These are phyloP conservation scores for Fusarium sp. DNA, from an alignment of 2,329 filamentous ascomycete genomes.

Conservation along the genomic window DNA sequence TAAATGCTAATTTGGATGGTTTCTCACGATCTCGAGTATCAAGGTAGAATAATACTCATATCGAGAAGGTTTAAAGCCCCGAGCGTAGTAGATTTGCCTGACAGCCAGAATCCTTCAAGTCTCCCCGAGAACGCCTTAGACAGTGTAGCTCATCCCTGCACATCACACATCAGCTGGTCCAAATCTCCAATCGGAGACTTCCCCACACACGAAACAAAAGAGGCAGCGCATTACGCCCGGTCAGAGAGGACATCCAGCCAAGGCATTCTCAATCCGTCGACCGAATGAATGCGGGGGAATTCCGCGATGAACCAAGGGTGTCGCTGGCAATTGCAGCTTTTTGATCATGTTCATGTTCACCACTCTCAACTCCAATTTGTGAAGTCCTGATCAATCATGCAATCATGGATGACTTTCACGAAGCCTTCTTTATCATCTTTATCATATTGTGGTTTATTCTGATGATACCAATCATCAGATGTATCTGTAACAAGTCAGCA, in stretches of 20 bases:
- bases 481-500: background rate
- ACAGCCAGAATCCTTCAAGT: background rate
- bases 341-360: too few species aligned
- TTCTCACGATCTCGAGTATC: background rate
- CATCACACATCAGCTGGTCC: background rate
- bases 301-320: background rate
- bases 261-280: slow-evolving; percentile 20
- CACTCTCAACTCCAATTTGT: background rate
- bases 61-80: too few species aligned
- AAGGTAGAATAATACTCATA: too few species aligned
- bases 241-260: background rate
- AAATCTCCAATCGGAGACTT: slow-evolving; percentile 12
- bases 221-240: slow-evolving; percentile 16
- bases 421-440: slow-evolving; percentile 28
- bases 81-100: background rate
- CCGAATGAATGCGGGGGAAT: slow-evolving; percentile 3
- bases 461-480: background rate
- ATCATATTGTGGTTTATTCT: slow-evolving; percentile 11
- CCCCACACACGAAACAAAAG: slow-evolving; percentile 1
- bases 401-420: slow-evolving; percentile 19
- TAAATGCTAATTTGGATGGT: background rate
- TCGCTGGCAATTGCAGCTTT: background rate
- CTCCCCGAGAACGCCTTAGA: slow-evolving; percentile 7
- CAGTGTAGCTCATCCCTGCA: background rate
- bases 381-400: accelerated